Base-by-base conservation (phyloP, 176 grass and related monocot genomes). In the Aegilops longissima region DNA sequence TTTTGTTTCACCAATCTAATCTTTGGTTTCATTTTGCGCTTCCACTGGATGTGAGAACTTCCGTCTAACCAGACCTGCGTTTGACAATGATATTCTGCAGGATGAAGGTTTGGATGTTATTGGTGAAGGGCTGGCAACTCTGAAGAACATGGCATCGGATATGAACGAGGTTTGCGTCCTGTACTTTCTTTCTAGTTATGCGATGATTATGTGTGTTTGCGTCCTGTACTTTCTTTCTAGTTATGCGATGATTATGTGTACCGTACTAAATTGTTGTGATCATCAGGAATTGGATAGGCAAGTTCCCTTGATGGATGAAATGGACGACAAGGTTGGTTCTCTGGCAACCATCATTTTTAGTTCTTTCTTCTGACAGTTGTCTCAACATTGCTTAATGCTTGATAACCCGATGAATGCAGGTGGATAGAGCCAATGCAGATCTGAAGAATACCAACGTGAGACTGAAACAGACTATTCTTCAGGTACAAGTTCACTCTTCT, bases 231-330 rank as follows among this genome's bases (percentile, higher is more conserved):
- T 87, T 3, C 13, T 66, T 77, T 79, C 7, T 64, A 85, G 59
- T 76, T 36, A 39, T 51, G 56, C 4, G 2, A 20, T 83, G 16
- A 42, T 36, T 85, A 44, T 61, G 56, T 23, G 17, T 54, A 4
- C 2, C 58, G 21, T 86, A 87, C 79, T 90, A 11, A 73, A 73
- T 81, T 72, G 4, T 23, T 88, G 58, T 77, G 61, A 70, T 86
- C 34, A 73, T 52, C 81, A 97, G 97, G 97, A 99, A 94, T 14
- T 99, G 89, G 97, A 99, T 88, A 96, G 94, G 69, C 94, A 99
- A 97, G 94, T 97, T 38, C 97, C 97, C 27, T 84, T 99, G 83
- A 94, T 99, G 88, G 97, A 99, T 83, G 97, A 99, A 89, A 94
- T 99, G 85, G 97, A 99, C 45, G 87, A 91, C 3, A 99, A 99